Evolutionary conservation across 495 filamentous ascomycete species (phyloP), one percentile per base, ranked within the genome.

Genomic region (Penicillium cinerascens): DNA sequence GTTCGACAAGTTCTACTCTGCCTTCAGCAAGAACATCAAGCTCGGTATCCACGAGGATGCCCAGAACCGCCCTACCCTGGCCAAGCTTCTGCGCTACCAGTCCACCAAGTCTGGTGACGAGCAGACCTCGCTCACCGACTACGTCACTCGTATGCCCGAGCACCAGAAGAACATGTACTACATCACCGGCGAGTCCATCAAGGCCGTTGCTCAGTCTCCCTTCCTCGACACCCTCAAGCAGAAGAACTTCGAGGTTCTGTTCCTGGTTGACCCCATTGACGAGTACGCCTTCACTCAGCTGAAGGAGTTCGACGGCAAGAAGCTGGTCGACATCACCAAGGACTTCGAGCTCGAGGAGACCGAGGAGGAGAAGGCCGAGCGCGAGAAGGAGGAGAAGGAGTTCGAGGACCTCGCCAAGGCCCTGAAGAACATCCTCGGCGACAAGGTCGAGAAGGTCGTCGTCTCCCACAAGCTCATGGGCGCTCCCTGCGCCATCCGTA

Each of bases 111-210:
- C 93, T 68, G 92, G 89, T 58, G 93, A 98, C 59, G 93, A 98
- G 77, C 75, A 73, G 72, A 97, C 93, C 63, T 98, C 93, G 52
- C 87, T 98, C 68, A 56, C 84, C 51, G 93, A 98, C 85, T 98
- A 98, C 74, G 80, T 97, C 68, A 95, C 95, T 52, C 93, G 93
- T 75, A 98, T 98, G 93, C 84, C 88, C 41, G 93, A 97, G 78
- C 92, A 97, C 83, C 93, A 98, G 84, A 97, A 97, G 87, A 87
- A 98, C 76, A 90, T 98, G 75, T 98, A 98, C 83, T 98, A 97
- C 88, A 98, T 98, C 83, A 98, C 93, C 42, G 93, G 93, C 80
- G 93, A 98, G 85, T 96, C 91, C 49, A 83, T 95, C 79, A 97
- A 96, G 86, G 95, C 93, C 52, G 95, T 98, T 55, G 71, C 84